These are phyloP conservation scores for Talaromyces marneffei DNA, from an alignment of 2,329 filamentous ascomycete genomes.

Conservation along the genomic window DNA sequence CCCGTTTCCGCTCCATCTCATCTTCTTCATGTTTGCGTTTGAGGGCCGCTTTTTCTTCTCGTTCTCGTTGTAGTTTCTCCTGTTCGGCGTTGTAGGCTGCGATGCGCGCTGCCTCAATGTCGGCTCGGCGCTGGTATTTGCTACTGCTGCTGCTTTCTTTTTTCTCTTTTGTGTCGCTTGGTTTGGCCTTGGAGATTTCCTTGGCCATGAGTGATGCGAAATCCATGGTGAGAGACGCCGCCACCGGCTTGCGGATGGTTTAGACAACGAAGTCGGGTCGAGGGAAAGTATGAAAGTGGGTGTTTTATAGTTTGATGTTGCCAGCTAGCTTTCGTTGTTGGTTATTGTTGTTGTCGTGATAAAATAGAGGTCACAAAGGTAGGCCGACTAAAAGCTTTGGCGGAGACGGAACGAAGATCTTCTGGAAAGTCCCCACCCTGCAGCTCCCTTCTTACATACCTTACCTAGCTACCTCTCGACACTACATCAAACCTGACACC, in stretches of 20 bases:
- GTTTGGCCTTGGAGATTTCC: slow-evolving; percentile 79
- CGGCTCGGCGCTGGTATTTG: slow-evolving; percentile 80
- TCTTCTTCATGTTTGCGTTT: slow-evolving; percentile 92
- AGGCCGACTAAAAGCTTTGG: neutral
- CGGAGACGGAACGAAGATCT: neutral
- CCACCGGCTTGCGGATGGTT: too few relatives aligned
- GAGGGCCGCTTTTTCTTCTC: slow-evolving; percentile 61
- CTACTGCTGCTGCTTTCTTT: slow-evolving; percentile 37
- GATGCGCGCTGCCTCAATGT: slow-evolving; percentile 75
- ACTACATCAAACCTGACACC: neutral
- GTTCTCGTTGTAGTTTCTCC: slow-evolving; percentile 63
- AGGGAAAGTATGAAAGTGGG: too few relatives aligned
- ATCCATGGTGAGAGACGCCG: slow-evolving; percentile 62
- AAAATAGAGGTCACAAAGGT: neutral
- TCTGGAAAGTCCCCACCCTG: neutral
- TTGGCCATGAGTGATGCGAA: slow-evolving; percentile 91
- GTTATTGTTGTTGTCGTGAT: neutral
- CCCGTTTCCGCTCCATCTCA: slow-evolving; percentile 61
- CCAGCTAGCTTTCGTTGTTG: neutral
- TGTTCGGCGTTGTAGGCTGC: slow-evolving; percentile 79
- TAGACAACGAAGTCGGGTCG: too few relatives aligned
- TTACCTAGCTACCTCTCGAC: neutral
- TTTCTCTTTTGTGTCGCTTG: slow-evolving; percentile 26
- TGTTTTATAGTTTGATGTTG: neutral
- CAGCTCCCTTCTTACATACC: neutral